Evolutionary conservation across 2,329 filamentous ascomycete genomes (phyloP), one percentile per base, ranked within the genome.

Genomic region (Stromatinia cepivora): DNA sequence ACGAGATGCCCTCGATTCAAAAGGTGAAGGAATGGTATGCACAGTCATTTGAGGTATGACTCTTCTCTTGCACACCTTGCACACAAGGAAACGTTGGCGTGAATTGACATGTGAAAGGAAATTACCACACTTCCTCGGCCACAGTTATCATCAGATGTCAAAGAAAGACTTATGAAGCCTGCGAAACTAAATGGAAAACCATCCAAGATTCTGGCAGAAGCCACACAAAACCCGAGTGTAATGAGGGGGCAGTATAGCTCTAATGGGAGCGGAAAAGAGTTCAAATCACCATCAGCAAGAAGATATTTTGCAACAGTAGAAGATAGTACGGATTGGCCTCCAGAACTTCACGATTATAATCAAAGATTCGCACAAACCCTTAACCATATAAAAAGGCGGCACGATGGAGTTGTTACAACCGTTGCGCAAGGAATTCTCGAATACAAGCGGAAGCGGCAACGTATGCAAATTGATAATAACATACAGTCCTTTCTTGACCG

Each of bases 21-120:
- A 93, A 90, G 78, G 95, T 99, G 75, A 91, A 94, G 80, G 94
- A 98, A 78, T 99, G 95, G 95, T 99, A 99, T 81, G 95, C 94
- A 73, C 95, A 99, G 83, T 99, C 95, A 65, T 99, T 99, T 78
- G 95, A 99, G 88, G 94, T 97, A 87, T 76, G 86, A 52, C 46
- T 45, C 66, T 46, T 53, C 42, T 31, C 50, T 46, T 53, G 42
- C 10, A 45, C 52, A 50, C n/a, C n/a, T n/a, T n/a, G n/a, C n/a
- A n/a, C 31, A 59, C 11, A 42, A 42, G 72, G 58, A 72, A 58
- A 66, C 22, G 7, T 52, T 45, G 11, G 28, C 34, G 9, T 34
- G 13, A 57, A 70, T 71, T 77, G 71, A 79, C 76, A 76, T 76
- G 72, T 75, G 74, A 71, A 69, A 94, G 93, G 95, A 99, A 86